These are phyloP conservation scores for Solanum hybrid DNA, from an alignment of 305 asterid species.

Conservation along the genomic window DNA sequence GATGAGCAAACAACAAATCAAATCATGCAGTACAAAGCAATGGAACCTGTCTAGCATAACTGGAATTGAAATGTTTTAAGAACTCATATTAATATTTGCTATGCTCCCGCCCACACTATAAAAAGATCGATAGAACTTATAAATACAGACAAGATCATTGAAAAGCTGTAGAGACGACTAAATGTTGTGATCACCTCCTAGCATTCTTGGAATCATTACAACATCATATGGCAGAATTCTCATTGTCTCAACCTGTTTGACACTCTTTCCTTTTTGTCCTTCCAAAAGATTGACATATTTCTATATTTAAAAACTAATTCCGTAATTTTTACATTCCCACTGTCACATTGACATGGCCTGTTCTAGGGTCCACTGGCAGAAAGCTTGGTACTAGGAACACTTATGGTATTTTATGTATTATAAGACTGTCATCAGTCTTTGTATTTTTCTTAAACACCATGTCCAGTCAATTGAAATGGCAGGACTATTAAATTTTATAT, in stretches of 20 bases:
- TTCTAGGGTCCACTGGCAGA: neutral
- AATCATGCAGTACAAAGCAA: neutral
- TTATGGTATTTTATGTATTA: neutral
- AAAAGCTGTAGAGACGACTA: neutral
- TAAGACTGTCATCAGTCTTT: neutral
- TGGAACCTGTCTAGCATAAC: neutral
- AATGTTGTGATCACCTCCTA: neutral
- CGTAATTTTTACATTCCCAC: neutral
- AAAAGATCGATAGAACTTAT: neutral
- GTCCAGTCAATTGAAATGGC: neutral
- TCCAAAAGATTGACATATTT: neutral
- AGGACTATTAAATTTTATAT: neutral
- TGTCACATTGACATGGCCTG: neutral
- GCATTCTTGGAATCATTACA: neutral
- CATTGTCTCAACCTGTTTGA: neutral
- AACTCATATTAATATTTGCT: neutral
- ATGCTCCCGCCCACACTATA: neutral
- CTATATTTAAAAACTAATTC: neutral
- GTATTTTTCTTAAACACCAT: neutral
- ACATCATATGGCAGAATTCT: neutral
- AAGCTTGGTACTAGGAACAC: neutral
- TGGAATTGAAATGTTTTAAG: neutral
- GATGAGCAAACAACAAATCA: conserved; percentile 3
- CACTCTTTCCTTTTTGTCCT: neutral
- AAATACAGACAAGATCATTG: neutral